These are phyloP conservation scores for Sugiyamaella boreocaroliniensis DNA, from an alignment of 805 yeast species.

Conservation along the genomic window DNA sequence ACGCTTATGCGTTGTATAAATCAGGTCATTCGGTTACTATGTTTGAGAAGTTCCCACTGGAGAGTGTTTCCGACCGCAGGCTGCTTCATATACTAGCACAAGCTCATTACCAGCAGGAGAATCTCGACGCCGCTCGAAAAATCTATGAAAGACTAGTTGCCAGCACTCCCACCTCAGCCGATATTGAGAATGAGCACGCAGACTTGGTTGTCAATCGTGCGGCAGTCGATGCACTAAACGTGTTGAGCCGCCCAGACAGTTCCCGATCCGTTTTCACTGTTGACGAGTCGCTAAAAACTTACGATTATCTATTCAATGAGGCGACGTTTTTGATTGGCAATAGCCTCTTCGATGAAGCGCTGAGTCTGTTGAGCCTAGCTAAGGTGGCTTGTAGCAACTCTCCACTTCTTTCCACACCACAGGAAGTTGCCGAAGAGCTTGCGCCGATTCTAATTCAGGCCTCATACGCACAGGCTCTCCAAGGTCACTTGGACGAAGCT, in stretches of 20 bases:
- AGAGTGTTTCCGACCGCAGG: slow-evolving; percentile 24
- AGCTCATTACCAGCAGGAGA: slow-evolving; percentile 45
- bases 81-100: slow-evolving; percentile 49
- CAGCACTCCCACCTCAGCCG: background rate
- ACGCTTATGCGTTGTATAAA: slow-evolving; percentile 56
- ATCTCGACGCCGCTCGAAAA: slow-evolving; percentile 36
- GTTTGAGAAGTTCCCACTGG: slow-evolving; percentile 8
- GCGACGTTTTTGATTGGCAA: slow-evolving; percentile 45
- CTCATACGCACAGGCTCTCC: slow-evolving; percentile 44
- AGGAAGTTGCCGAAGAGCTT: slow-evolving; percentile 45
- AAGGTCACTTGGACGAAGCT: slow-evolving; percentile 36
- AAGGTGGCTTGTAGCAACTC: slow-evolving; percentile 35
- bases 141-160: slow-evolving; percentile 31
- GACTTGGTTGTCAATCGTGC: slow-evolving; percentile 57
- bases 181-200: slow-evolving; percentile 36
- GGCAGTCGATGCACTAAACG: slow-evolving; percentile 48
- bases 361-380: slow-evolving; percentile 43
- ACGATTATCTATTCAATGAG: slow-evolving; percentile 56
- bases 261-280: background rate
- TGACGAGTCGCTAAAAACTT: slow-evolving; percentile 27
- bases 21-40: slow-evolving; percentile 39
- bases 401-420: slow-evolving; percentile 32
- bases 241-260: background rate
- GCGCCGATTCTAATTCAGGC: slow-evolving; percentile 54
- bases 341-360: slow-evolving; percentile 36